Conservation (phyloP, 2,329 filamentous ascomycete genomes). For the Calycina herbarum region DNA sequence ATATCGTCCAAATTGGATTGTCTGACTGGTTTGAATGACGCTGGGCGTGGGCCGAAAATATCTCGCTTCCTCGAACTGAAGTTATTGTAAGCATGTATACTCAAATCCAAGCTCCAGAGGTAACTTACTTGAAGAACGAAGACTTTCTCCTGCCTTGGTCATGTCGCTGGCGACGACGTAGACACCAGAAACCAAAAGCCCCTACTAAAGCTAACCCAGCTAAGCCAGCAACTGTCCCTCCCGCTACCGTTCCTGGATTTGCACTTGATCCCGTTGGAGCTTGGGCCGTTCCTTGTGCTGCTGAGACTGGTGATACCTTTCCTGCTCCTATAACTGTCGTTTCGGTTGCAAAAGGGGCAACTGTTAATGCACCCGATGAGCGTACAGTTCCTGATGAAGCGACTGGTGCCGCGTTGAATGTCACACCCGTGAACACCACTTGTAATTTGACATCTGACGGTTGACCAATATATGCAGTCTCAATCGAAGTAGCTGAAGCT, state of each 20-base stretch:
- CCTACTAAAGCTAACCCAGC: conserved; percentile 25
- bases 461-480: conserved; percentile 32
- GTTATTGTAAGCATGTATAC: conserved; percentile 1
- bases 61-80: conserved; percentile 8
- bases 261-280: conserved; percentile 13
- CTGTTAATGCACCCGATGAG: conserved; percentile 12
- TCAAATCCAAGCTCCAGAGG: not conserved
- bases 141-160: conserved; percentile 14
- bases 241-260: conserved; percentile 26
- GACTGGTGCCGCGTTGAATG: conserved; percentile 23
- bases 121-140: conserved; percentile 22
- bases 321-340: conserved; percentile 9
- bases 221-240: conserved; percentile 26
- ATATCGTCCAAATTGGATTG: conserved; percentile 9
- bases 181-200: conserved; percentile 23
- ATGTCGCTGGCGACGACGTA: conserved; percentile 19
- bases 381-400: conserved; percentile 12
- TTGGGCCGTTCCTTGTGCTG: conserved; percentile 12
- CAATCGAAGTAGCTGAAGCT: conserved; percentile 25
- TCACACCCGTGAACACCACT: conserved; percentile 33
- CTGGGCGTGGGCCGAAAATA: conserved; percentile 10
- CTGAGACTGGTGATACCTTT: conserved; percentile 8
- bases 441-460: conserved; percentile 31
- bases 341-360: conserved; percentile 8
- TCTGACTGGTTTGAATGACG: conserved; percentile 10